Evolutionary conservation across 2,329 filamentous ascomycete species (phyloP), one percentile per base, ranked within the genome.

Genomic region (Fusarium lateritium): DNA sequence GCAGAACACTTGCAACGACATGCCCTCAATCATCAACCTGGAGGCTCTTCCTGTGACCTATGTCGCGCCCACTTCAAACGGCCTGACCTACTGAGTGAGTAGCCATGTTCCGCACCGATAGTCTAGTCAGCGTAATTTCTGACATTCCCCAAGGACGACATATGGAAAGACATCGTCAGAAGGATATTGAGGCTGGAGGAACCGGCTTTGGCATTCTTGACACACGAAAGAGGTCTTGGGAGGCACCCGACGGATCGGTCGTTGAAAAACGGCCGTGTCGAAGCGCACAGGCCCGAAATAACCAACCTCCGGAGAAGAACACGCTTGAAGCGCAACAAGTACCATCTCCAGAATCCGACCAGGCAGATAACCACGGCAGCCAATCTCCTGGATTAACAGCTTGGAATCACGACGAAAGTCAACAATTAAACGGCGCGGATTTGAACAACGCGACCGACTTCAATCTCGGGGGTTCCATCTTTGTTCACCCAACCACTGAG

Each of bases 51-150:
- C 5, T 91, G 88, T 71, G 77, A 83, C 50, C 79, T 88, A 70
- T 91, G 89, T 66, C 83, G 83, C 58, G 86, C 87, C 28, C 86
- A 89, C 72, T 90, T 90, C 76, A 87, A 87, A 71, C 82, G 88
- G 44, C 85, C 84, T 26, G 88, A 90, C 75, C 77, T 90, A 42
- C 65, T 78, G 57, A 72, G 67, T 75, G 52, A 49, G 60, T 73
- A 33, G 11, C 33, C n/a, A 14, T 19, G 40, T 21, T 40, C 13
- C 17, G 33, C 14, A 26, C 34, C 21, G 8, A n/a, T 26, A 46
- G n/a, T 21, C 24, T 21, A 15, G 21, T 46, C 38, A 34, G 43
- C 2, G 21, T 31, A n/a, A 21, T 22, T 55, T 55, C 52, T 55
- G 36, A 55, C 45, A 45, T 45, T 7, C 39, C 17, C 21, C n/a